A percentile compares a stretch with the other conserved stretches of the same genome.
Conservation (phyloP, 148 eudicot species). For the Chenopodium formosanum region DNA sequence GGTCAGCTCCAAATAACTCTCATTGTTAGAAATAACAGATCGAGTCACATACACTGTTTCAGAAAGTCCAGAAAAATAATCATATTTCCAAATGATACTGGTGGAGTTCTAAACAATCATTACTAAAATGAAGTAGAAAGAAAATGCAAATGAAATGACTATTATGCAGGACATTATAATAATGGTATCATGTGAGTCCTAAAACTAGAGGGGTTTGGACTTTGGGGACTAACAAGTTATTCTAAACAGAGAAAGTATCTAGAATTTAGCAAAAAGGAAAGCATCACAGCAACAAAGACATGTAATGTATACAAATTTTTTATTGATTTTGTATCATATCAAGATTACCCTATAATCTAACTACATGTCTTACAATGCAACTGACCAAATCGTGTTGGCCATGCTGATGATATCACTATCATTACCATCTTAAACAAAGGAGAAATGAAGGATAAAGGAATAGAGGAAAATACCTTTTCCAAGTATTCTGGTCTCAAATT, state of each 20-base stretch:
- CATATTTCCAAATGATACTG: no score
- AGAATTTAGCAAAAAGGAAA: background rate
- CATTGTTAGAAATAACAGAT: no score
- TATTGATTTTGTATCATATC: background rate
- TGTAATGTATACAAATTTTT: no score
- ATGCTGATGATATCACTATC: background rate
- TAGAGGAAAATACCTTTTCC: constrained; percentile 57
- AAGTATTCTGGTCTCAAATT: constrained; percentile 76
- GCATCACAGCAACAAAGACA: background rate
- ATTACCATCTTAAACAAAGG: no score
- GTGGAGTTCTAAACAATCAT: no score
- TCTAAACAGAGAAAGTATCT: background rate
- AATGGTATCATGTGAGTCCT: background rate
- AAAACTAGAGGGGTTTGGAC: no score
- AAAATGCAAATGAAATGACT: background rate
- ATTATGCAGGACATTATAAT: background rate
- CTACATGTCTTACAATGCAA: background rate
- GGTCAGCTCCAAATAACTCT: background rate
- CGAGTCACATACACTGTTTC: no score
- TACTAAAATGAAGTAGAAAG: no score
- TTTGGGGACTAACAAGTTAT: no score
- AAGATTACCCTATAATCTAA: background rate
- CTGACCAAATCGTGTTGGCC: background rate
- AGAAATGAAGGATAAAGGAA: background rate
- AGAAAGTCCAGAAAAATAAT: no score